These are phyloP conservation scores for Stentor coeruleus DNA, from an alignment of 73 alveolate genomes.

Conservation along the genomic window DNA sequence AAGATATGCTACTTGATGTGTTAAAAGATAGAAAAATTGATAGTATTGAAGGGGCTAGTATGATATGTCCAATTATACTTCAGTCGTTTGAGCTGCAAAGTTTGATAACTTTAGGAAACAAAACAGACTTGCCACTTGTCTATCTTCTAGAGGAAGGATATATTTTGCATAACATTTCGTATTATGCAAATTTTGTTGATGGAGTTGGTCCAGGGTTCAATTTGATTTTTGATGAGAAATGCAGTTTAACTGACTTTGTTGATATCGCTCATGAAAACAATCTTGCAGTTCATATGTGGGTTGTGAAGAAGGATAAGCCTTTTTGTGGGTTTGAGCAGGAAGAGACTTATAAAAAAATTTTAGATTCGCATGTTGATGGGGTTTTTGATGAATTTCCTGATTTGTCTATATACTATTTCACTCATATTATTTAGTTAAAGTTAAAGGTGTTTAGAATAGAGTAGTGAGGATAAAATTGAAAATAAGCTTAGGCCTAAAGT, in stretches of 20 bases:
- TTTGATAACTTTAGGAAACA: conserved; percentile 11
- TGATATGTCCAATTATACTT: conserved; percentile 34
- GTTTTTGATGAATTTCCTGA: background rate
- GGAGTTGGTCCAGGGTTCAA: background rate
- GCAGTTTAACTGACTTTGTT: background rate
- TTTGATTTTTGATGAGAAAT: background rate
- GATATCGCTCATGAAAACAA: conserved; percentile 1
- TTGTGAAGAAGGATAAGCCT: background rate
- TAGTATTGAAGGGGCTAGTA: conserved; percentile 29
- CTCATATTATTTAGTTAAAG: too few species aligned
- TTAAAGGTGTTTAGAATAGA: too few species aligned
- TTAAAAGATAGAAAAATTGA: conserved; percentile 15
- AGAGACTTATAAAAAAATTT: background rate
- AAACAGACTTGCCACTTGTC: conserved; percentile 43
- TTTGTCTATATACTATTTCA: too few species aligned
- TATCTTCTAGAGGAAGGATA: conserved; percentile 34
- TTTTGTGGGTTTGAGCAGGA: background rate
- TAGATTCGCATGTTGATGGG: background rate
- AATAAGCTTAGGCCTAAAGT: too few species aligned
- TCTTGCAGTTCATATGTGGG: background rate
- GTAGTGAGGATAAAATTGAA: too few species aligned
- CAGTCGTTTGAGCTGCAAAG: conserved; percentile 42
- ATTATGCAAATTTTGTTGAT: background rate
- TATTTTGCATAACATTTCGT: background rate
- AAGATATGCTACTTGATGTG: conserved; percentile 23